Base-by-base conservation (phyloP, 352 stramenopile genomes). In the Globisporangium radiosum region DNA sequence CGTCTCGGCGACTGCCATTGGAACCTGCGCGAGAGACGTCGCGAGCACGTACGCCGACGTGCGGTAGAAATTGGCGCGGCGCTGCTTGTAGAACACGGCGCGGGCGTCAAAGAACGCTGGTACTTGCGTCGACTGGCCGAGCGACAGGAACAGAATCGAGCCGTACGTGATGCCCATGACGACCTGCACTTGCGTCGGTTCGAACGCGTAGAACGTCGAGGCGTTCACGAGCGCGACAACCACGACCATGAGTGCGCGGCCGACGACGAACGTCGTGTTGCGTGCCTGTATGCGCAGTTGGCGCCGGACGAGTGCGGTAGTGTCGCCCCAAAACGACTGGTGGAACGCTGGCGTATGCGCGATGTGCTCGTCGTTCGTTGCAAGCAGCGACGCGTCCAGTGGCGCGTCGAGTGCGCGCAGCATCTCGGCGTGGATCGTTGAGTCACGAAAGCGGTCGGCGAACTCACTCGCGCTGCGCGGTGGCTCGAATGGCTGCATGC, bases 71-170 rank as follows among this genome's bases (percentile, higher is more conserved):
- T 94, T 92, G 40, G 75, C 69, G 38, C 78, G 75, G 3, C 72
- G 69, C 44, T 95, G 86, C 62, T 92, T 94, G 76, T 93, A 93
- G 60, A 89, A 95, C 17, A 87, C 60, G 33, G 69, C 72, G 10
- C 73, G 75, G 25, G 63, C 65, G 17, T 83, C 69, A 65, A 94
- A 85, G 59, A 92, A 85, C 17, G 73, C 78, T 37, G 85, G 80
- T 17, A 96, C 71, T 54, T 88, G 75, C 13, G 83, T 66, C 57
- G 86, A 84, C 38, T 84, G 73, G n/a, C 78, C 80, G 17, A 96
- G 53, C 36, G 76, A 73, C 13, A 90, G 66, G 62, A 90, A 94
- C 57, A 97, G 73, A 25, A 92, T 64, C 19, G 70, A 72, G 54
- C 83, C 70, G 63, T 92, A 96, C 8, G 95, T 62, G 47, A 93